Evolutionary conservation across 139 green algal genomes (phyloP).

Genomic region (Desmodesmus armatus): DNA sequence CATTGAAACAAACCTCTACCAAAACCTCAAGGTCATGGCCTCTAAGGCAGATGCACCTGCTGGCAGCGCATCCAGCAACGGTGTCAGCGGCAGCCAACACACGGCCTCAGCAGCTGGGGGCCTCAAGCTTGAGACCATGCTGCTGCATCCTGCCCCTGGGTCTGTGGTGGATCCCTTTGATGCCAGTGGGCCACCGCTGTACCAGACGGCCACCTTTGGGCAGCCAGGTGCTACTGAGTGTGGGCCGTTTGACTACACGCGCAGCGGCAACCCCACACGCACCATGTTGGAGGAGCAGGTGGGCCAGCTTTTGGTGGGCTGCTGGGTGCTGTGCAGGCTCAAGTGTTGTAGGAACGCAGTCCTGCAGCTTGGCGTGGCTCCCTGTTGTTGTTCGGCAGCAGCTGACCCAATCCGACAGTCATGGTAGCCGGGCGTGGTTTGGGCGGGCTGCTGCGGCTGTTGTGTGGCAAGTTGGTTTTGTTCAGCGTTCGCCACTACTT

Average conservation of each 20-base stretch:
- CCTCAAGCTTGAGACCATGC: constrained; percentile 51
- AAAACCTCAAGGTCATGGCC: constrained; percentile 46
- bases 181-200: constrained; percentile 88
- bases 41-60: constrained; percentile 45
- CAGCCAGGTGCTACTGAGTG: constrained; percentile 85
- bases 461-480: neutral
- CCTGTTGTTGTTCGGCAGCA: neutral
- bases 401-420: neutral
- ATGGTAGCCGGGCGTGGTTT: no score
- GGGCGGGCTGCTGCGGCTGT: neutral
- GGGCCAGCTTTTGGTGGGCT: neutral
- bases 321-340: no score
- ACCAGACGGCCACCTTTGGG: constrained; percentile 95
- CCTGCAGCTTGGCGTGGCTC: neutral
- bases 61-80: neutral
- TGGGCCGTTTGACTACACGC: constrained; percentile 97
- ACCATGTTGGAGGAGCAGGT: constrained; percentile 70
- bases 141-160: constrained; percentile 58
- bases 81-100: neutral
- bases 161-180: constrained; percentile 81
- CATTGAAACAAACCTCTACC: constrained; percentile 70
- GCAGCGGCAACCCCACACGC: constrained; percentile 96
- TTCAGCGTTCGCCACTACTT: neutral
- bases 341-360: neutral
- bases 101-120: no score